A percentile compares a stretch with the other conserved stretches of the same genome.
phyloP scores from a whole-genome alignment of 1,284 basidiomycete species.

The Pyrrhoderma noxium region DNA sequence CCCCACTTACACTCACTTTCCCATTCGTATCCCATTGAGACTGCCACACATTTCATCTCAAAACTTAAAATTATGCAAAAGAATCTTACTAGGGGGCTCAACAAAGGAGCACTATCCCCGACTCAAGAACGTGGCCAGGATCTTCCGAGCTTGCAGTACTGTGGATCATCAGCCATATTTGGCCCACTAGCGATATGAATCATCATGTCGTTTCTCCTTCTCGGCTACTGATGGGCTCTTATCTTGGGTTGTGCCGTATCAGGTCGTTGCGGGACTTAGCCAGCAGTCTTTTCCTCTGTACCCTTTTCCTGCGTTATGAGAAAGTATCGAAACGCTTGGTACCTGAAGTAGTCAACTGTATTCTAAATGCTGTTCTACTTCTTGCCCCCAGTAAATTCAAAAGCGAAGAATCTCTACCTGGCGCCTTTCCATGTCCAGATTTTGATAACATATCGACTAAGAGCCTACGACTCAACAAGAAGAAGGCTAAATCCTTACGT shows the following conservation, averaged over 20 bases:
- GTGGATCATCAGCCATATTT: slow-evolving; percentile 73
- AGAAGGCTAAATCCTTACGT: slow-evolving; percentile 34
- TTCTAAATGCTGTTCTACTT: slow-evolving; percentile 64
- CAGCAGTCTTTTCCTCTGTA: slow-evolving; percentile 85
- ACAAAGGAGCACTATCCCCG: slow-evolving; percentile 59
- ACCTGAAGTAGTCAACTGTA: slow-evolving; percentile 86
- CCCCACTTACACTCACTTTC: slow-evolving; percentile 80
- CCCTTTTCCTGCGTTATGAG: slow-evolving; percentile 81
- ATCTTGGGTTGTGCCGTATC: slow-evolving; percentile 80
- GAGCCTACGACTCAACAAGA: slow-evolving; percentile 34
- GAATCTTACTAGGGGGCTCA: slow-evolving; percentile 83
- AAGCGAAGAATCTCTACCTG: slow-evolving; percentile 45
- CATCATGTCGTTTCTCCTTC: slow-evolving; percentile 87
- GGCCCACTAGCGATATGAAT: slow-evolving; percentile 93
- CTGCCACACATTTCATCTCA: slow-evolving; percentile 72
- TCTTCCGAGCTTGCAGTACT: slow-evolving; percentile 78
- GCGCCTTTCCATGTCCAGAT: slow-evolving; percentile 68
- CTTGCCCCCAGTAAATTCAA: slow-evolving; percentile 60
- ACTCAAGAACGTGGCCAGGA: slow-evolving; percentile 85
- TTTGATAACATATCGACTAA: slow-evolving; percentile 43
- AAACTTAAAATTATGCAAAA: slow-evolving; percentile 93
- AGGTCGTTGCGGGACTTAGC: slow-evolving; percentile 70
- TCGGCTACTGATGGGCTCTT: slow-evolving; percentile 84
- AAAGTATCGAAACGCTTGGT: slow-evolving; percentile 77
- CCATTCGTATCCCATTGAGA: slow-evolving; percentile 74